Conservation (phyloP, 2,329 filamentous ascomycete species). For the Fusarium sp. region DNA sequence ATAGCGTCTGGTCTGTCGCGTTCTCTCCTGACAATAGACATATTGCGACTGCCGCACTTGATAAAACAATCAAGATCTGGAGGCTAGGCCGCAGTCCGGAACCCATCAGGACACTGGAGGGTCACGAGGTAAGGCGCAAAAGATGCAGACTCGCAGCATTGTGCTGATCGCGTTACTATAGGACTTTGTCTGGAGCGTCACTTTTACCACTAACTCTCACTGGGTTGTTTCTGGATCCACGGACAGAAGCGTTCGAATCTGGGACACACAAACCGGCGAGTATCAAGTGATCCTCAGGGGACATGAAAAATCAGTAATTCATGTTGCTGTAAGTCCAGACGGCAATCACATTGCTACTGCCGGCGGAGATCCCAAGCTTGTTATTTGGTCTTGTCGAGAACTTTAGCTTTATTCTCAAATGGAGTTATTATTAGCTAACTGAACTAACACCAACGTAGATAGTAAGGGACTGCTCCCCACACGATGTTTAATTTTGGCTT, state of each 20-base stretch:
- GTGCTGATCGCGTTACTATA: neutral
- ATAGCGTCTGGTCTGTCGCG: neutral
- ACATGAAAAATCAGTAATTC: neutral
- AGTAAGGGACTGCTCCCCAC: too few species aligned
- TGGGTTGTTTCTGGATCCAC: neutral
- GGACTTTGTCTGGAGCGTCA: neutral
- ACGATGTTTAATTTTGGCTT: too few species aligned
- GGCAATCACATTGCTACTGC: neutral
- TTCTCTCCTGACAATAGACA: neutral
- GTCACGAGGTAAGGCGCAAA: neutral
- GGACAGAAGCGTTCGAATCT: neutral
- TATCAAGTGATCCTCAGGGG: neutral
- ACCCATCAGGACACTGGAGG: neutral
- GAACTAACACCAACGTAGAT: neutral
- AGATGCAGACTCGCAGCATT: neutral
- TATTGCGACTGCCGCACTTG: neutral
- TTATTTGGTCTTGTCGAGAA: neutral
- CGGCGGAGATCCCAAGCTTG: neutral
- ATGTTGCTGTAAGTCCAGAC: neutral
- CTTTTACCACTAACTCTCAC: neutral
- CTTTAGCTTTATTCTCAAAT: neutral
- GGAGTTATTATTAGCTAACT: neutral
- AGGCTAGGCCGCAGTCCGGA: neutral
- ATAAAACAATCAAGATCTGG: neutral
- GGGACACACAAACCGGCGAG: neutral